Conservation (phyloP, 2,329 filamentous ascomycete genomes). For the Pseudocercospora vitis region DNA sequence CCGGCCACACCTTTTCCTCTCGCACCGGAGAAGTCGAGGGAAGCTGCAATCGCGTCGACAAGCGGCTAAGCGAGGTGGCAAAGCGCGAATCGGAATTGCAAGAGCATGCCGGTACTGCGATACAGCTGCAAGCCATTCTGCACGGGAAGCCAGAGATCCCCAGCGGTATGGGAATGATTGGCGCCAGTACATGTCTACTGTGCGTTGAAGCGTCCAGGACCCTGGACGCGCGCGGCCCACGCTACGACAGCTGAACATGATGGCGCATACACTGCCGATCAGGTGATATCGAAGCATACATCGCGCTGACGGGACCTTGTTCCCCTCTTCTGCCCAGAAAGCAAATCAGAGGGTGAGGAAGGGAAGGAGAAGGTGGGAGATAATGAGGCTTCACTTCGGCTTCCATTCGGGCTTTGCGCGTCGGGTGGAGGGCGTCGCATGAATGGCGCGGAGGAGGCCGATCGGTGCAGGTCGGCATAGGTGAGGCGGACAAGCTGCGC, state of each 20-base stretch:
- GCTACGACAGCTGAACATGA: slow-evolving; percentile 1
- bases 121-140: slow-evolving; percentile 2
- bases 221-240: not conserved
- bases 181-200: not conserved
- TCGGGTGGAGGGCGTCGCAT: not conserved
- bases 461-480: not conserved
- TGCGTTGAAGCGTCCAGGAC: not conserved
- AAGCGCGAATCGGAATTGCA: not conserved
- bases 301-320: too few relatives aligned
- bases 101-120: slow-evolving; percentile 6
- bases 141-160: not conserved
- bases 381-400: slow-evolving; percentile 2
- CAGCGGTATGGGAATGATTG: slow-evolving; percentile 2
- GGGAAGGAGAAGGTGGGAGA: not conserved
- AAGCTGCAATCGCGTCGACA: not conserved
- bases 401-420: not conserved
- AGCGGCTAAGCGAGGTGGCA: slow-evolving; percentile 4
- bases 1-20: not conserved
- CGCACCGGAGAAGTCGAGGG: not conserved
- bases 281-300: slow-evolving; percentile 8
- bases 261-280: slow-evolving; percentile 7
- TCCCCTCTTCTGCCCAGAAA: not conserved
- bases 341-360: not conserved
- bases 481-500: not conserved
- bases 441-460: not conserved